Percentiles rank a stretch among this genome's conserved stretches.
Evolutionary conservation across 2,329 filamentous ascomycete genomes (phyloP).

Genomic region (Fonsecaea erecta): DNA sequence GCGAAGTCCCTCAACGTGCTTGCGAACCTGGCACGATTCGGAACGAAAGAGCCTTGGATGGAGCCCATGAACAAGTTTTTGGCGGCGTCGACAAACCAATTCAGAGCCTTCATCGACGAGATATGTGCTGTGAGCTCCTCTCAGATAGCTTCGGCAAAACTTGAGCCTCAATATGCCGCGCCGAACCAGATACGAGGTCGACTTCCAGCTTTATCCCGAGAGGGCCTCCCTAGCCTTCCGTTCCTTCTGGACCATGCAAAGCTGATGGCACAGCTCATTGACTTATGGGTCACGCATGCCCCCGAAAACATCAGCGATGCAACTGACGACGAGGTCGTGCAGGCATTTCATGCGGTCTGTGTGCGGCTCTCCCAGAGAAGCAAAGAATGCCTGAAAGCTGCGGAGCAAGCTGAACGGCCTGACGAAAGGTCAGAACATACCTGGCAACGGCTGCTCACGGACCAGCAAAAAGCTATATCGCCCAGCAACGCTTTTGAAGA

Average conservation of each 20-base stretch:
- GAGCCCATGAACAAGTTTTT: slow-evolving; percentile 96
- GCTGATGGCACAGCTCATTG: slow-evolving; percentile 75
- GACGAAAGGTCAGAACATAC: slow-evolving; percentile 53
- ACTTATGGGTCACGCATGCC: slow-evolving; percentile 54
- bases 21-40: slow-evolving; percentile 88
- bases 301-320: slow-evolving; percentile 47
- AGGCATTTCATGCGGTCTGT: slow-evolving; percentile 52
- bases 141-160: slow-evolving; percentile 61
- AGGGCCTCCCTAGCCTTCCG: slow-evolving; percentile 90
- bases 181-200: slow-evolving; percentile 87
- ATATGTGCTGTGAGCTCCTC: slow-evolving; percentile 79
- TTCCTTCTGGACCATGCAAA: slow-evolving; percentile 89
- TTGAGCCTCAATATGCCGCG: slow-evolving; percentile 79
- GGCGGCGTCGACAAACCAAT: slow-evolving; percentile 72
- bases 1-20: slow-evolving; percentile 90
- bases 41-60: slow-evolving; percentile 98
- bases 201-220: slow-evolving; percentile 76
- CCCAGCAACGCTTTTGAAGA: slow-evolving; percentile 30
- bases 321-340: slow-evolving; percentile 47
- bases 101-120: slow-evolving; percentile 85
- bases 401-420: slow-evolving; percentile 55
- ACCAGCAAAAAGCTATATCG: slow-evolving; percentile 47
- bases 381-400: slow-evolving; percentile 51
- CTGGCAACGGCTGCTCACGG: slow-evolving; percentile 56
- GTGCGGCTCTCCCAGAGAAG: slow-evolving; percentile 50